Conservation (phyloP, 345 rosid species). For the Citropsis articulata region DNA sequence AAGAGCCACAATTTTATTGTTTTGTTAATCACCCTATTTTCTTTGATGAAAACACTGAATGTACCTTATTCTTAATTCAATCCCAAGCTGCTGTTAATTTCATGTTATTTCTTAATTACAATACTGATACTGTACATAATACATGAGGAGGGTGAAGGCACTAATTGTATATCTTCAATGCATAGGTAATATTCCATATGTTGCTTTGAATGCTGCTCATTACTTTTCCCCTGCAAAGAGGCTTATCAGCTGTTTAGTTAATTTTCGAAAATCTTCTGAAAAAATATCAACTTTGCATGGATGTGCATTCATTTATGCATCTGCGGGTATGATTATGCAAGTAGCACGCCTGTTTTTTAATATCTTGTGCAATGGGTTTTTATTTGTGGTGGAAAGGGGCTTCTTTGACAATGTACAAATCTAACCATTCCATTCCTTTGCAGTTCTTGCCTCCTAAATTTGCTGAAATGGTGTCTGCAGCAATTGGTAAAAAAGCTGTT, state of each 20-base stretch:
- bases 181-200: neutral
- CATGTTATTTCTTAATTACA: too few relatives aligned
- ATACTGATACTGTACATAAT: too few relatives aligned
- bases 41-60: neutral
- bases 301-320: neutral
- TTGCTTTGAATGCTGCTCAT: neutral
- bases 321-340: neutral
- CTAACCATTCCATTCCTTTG: conserved; percentile 8
- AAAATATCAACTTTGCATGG: neutral
- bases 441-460: conserved; percentile 49
- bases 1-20: neutral
- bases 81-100: too few relatives aligned
- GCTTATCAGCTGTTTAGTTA: neutral
- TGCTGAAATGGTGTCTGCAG: conserved; percentile 12
- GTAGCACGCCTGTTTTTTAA: neutral
- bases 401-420: neutral
- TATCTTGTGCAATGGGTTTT: neutral
- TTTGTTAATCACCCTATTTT: neutral
- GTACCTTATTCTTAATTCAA: too few relatives aligned
- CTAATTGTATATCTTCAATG: neutral
- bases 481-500: conserved; percentile 21
- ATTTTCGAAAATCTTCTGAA: neutral
- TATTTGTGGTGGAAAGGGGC: neutral
- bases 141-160: too few relatives aligned
- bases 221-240: neutral